A percentile compares a stretch with the other conserved stretches of the same genome.
These are phyloP conservation scores for Phialophora expanda DNA, from an alignment of 2,329 filamentous ascomycete genomes.

Conservation along the genomic window DNA sequence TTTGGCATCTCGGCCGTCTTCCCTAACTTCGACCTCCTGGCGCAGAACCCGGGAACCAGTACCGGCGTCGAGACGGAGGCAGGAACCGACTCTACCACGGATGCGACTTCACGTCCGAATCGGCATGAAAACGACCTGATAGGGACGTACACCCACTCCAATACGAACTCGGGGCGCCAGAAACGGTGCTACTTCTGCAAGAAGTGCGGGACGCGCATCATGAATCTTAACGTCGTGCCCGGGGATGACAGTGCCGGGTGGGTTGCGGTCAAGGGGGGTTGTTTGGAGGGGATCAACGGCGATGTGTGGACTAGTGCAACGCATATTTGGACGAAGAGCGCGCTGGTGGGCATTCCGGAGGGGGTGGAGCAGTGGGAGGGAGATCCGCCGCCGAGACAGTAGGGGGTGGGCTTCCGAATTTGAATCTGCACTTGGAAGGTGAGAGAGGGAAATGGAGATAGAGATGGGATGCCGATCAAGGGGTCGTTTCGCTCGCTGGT, in stretches of 20 bases:
- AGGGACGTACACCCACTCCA: conserved; percentile 55
- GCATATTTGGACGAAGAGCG: conserved; percentile 71
- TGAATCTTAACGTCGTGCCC: conserved; percentile 63
- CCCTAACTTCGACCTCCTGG: conserved; percentile 64
- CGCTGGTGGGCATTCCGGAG: conserved; percentile 72
- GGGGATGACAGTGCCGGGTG: conserved; percentile 64
- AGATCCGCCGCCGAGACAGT: conserved; percentile 48
- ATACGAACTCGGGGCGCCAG: conserved; percentile 61
- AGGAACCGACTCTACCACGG: conserved; percentile 7
- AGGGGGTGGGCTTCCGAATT: not conserved
- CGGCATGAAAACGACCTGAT: conserved; percentile 28
- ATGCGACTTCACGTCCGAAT: not conserved
- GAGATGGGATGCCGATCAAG: not conserved
- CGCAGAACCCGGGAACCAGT: conserved; percentile 40
- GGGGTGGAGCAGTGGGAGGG: conserved; percentile 64
- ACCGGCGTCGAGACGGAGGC: too few relatives aligned
- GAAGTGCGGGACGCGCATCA: conserved; percentile 67
- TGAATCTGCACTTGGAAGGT: not conserved
- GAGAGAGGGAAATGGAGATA: not conserved
- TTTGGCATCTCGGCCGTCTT: conserved; percentile 74
- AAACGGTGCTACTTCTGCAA: conserved; percentile 72
- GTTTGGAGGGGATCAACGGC: conserved; percentile 68
- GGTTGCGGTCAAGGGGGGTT: conserved; percentile 70
- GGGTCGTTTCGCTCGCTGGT: too few relatives aligned
- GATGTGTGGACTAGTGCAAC: conserved; percentile 62